Percentiles rank a stretch among this genome's conserved stretches.
These are phyloP conservation scores for Cordyceps javanica DNA, from an alignment of 2,329 filamentous ascomycete genomes.

Conservation along the genomic window DNA sequence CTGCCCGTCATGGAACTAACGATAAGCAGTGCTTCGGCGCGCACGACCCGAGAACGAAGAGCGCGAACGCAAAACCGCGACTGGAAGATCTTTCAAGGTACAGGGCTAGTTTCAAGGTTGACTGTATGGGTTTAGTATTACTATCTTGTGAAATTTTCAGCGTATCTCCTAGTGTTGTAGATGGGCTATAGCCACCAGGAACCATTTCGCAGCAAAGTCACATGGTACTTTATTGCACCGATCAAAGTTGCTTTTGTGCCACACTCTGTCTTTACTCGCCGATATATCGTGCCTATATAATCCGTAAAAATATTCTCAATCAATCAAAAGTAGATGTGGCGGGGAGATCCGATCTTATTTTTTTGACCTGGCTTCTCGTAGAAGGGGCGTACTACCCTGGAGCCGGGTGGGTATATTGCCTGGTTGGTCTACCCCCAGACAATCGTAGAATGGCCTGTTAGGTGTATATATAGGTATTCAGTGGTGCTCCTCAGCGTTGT, in stretches of 20 bases:
- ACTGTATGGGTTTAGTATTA: background rate
- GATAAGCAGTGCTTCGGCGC: constrained; percentile 73
- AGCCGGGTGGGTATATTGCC: background rate
- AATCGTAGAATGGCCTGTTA: too few relatives aligned
- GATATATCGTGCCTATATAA: too few relatives aligned
- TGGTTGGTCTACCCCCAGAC: too few relatives aligned
- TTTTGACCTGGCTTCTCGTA: background rate
- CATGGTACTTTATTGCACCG: background rate
- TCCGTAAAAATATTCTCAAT: too few relatives aligned
- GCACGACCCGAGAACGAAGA: constrained; percentile 94
- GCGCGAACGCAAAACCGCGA: constrained; percentile 96
- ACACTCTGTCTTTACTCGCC: too few relatives aligned
- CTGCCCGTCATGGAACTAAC: background rate
- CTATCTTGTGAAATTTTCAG: constrained; percentile 1
- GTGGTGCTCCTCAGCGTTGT: background rate
- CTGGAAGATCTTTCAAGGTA: constrained; percentile 80
- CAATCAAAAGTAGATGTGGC: too few relatives aligned
- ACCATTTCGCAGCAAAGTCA: background rate
- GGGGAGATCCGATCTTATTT: too few relatives aligned
- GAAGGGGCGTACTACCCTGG: background rate
- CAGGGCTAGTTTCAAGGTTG: constrained; percentile 29
- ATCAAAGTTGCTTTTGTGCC: background rate
- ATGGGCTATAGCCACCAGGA: background rate
- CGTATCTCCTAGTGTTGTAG: background rate
- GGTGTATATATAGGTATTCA: too few relatives aligned